Conservation (phyloP, 768 basidiomycete genomes). For the Daedaleopsis sinensis region DNA sequence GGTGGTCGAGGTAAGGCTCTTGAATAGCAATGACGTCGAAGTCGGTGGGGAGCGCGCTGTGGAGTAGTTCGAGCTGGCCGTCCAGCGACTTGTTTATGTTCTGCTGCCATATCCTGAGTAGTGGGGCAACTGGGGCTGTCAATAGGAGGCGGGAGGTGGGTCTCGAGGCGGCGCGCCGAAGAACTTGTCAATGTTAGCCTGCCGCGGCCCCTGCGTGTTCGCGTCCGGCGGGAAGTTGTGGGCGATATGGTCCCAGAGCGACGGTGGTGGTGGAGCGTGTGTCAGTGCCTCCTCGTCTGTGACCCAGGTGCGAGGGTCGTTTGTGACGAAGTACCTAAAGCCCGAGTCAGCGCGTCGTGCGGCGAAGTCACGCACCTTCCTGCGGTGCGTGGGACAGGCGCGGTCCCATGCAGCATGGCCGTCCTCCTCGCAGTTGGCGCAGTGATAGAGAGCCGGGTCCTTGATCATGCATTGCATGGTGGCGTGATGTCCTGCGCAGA, state of each 20-base stretch:
- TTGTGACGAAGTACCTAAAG: conserved; percentile 9
- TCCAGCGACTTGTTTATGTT: conserved; percentile 32
- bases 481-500: conserved; percentile 24
- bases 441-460: conserved; percentile 13
- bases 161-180: background rate
- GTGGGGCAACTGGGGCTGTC: background rate
- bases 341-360: background rate
- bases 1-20: conserved; percentile 39
- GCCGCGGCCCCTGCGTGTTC: background rate
- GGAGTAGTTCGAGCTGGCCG: conserved; percentile 22
- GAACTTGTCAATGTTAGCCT: background rate
- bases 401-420: conserved; percentile 35
- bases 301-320: conserved; percentile 17
- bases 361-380: background rate
- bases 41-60: conserved; percentile 3
- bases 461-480: conserved; percentile 18
- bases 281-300: background rate
- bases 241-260: background rate
- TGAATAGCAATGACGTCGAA: conserved; percentile 41
- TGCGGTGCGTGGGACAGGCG: conserved; percentile 16
- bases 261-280: background rate
- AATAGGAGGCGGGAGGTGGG: background rate
- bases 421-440: conserved; percentile 27
- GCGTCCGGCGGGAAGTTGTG: background rate
- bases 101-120: conserved; percentile 31